These are phyloP conservation scores for Alternaria angustiovoidea DNA, from an alignment of 2,329 filamentous ascomycete genomes.

Conservation along the genomic window DNA sequence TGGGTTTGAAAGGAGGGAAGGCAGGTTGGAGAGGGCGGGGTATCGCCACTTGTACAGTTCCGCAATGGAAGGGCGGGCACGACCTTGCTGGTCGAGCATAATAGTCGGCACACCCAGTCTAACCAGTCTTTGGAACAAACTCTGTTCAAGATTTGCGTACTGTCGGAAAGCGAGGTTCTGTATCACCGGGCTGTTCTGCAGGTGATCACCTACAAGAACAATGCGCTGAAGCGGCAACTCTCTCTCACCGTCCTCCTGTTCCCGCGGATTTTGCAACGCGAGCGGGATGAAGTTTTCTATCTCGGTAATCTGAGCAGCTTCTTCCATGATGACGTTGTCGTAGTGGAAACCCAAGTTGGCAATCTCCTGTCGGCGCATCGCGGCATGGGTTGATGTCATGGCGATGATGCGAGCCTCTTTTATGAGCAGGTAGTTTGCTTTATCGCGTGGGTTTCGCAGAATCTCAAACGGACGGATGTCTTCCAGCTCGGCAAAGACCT, in stretches of 20 bases:
- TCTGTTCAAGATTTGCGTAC: conserved; percentile 96
- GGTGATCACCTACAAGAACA: conserved; percentile 92
- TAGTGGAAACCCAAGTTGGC: conserved; percentile 93
- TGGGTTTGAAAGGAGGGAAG: conserved; percentile 70
- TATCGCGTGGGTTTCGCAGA: conserved; percentile 84
- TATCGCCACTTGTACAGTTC: conserved; percentile 95
- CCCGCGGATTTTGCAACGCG: conserved; percentile 80
- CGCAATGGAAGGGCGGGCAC: conserved; percentile 85
- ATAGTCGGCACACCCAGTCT: conserved; percentile 92
- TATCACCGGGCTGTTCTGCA: conserved; percentile 95
- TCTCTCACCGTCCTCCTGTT: conserved; percentile 62
- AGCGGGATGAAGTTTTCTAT: conserved; percentile 96
- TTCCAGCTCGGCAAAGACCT: conserved; percentile 89
- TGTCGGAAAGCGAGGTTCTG: conserved; percentile 94
- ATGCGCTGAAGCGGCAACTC: conserved; percentile 83
- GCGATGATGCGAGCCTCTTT: conserved; percentile 97
- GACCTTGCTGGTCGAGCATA: conserved; percentile 90
- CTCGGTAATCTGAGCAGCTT: conserved; percentile 97
- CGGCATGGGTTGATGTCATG: conserved; percentile 98
- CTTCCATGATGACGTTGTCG: conserved; percentile 98
- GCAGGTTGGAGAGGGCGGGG: conserved; percentile 77
- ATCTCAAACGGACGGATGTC: conserved; percentile 97
- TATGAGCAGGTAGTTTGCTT: conserved; percentile 92
- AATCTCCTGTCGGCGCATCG: conserved; percentile 92
- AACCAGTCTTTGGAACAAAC: conserved; percentile 88